These are phyloP conservation scores for Centella asiatica DNA, from an alignment of 129 eudicot species.

Conservation along the genomic window DNA sequence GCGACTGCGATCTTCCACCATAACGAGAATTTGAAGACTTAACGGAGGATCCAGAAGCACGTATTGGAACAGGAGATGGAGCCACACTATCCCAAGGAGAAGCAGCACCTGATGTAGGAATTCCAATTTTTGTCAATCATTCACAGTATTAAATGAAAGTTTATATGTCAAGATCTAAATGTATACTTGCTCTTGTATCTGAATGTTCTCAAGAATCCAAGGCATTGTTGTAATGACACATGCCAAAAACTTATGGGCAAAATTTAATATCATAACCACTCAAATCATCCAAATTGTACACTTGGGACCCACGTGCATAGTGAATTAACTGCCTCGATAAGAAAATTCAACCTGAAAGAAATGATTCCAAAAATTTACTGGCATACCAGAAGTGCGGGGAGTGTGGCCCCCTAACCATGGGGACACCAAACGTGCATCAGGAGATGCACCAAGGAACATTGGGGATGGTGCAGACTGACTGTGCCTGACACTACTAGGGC, in stretches of 20 bases:
- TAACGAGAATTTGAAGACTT: conserved; percentile 59
- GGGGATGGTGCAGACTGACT: conserved; percentile 55
- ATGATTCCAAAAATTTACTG: background rate
- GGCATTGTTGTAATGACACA: background rate
- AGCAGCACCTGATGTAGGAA: conserved; percentile 34
- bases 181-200: background rate
- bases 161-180: background rate
- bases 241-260: background rate
- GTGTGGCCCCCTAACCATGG: conserved; percentile 88
- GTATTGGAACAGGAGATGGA: conserved; percentile 90
- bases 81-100: conserved; percentile 94
- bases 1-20: conserved; percentile 43
- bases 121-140: conserved; percentile 1
- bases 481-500: conserved; percentile 27
- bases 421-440: conserved; percentile 66
- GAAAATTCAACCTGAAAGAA: background rate
- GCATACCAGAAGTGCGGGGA: conserved; percentile 51
- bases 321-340: no score
- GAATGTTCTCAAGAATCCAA: background rate
- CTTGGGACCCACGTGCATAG: no score
- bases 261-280: background rate
- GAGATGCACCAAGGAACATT: conserved; percentile 59
- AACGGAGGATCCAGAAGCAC: conserved; percentile 78
- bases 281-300: no score
- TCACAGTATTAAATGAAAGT: background rate